A percentile compares a stretch with the other conserved stretches of the same genome.
Conservation (phyloP, 2,329 filamentous ascomycete genomes). For the Monosporascus ibericus region DNA sequence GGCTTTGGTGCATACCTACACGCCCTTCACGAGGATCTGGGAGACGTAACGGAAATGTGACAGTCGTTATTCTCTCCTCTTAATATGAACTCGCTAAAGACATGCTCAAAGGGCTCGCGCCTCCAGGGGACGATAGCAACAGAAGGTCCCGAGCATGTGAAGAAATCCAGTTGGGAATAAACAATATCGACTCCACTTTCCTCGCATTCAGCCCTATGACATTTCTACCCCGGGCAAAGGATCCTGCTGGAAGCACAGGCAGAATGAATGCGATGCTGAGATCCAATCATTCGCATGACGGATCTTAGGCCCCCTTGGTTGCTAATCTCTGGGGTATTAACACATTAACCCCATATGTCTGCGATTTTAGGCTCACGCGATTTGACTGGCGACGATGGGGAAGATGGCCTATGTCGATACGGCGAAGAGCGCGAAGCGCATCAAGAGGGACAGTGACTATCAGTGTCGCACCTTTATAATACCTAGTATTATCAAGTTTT, state of each 20-base stretch:
- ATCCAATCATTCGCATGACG: neutral
- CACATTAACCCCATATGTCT: neutral
- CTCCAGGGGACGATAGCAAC: neutral
- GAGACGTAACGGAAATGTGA: neutral
- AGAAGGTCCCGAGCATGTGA: neutral
- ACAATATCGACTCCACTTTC: neutral
- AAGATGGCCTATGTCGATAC: too few species aligned
- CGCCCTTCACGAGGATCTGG: neutral
- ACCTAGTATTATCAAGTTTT: too few species aligned
- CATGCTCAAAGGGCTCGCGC: neutral
- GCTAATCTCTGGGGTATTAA: neutral
- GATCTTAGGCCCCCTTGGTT: neutral
- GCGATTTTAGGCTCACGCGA: too few species aligned
- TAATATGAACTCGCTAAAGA: neutral
- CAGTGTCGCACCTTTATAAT: too few species aligned
- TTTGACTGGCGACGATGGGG: too few species aligned
- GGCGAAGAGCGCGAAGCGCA: too few species aligned
- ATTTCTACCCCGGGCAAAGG: neutral
- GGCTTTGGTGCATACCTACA: neutral
- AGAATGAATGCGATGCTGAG: neutral
- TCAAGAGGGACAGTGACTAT: too few species aligned
- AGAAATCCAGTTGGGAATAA: neutral
- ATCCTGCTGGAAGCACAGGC: neutral
- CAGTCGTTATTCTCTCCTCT: neutral
- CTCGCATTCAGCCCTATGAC: conserved; percentile 1